Percentiles rank a stretch among this genome's conserved stretches.
Conservation (phyloP, 352 stramenopile species). For the Pythium vanterpoolii region DNA sequence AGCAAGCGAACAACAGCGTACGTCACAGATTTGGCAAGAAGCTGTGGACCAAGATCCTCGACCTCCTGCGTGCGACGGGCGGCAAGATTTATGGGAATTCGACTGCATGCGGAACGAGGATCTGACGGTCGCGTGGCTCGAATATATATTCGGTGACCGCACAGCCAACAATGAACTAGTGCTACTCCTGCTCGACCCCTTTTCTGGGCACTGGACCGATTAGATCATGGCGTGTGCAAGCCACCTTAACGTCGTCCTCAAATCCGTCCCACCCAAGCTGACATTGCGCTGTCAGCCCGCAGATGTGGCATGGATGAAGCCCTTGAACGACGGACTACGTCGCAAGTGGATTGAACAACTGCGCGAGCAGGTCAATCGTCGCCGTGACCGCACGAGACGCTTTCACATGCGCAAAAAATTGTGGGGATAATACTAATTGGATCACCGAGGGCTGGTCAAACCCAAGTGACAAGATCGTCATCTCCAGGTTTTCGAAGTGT, state of each 20-base stretch:
- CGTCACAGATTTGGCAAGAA: constrained; percentile 12
- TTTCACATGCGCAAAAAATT: constrained; percentile 4
- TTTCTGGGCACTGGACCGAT: constrained; percentile 26
- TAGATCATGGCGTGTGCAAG: constrained; percentile 17
- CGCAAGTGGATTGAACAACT: constrained; percentile 11
- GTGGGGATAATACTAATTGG: constrained; percentile 1
- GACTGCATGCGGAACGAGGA: constrained; percentile 20
- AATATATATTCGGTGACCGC: constrained; percentile 26
- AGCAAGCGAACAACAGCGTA: constrained; percentile 13
- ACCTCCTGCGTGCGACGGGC: not conserved
- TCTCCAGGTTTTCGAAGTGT: constrained; percentile 7
- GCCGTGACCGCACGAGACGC: not conserved
- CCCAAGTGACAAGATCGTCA: constrained; percentile 8
- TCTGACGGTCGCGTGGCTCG: constrained; percentile 23
- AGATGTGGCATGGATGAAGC: constrained; percentile 20
- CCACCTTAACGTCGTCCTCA: not conserved
- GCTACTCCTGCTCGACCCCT: constrained; percentile 27
- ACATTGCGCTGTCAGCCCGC: constrained; percentile 25
- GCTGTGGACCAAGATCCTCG: constrained; percentile 17
- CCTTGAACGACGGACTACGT: constrained; percentile 18
- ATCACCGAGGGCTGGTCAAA: not conserved
- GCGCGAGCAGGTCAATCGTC: constrained; percentile 1
- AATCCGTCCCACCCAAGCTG: constrained; percentile 16
- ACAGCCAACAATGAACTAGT: constrained; percentile 12
- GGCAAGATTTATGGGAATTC: constrained; percentile 23